Conservation (phyloP, 352 stramenopile species). For the Hyaloperonospora brassicae region DNA sequence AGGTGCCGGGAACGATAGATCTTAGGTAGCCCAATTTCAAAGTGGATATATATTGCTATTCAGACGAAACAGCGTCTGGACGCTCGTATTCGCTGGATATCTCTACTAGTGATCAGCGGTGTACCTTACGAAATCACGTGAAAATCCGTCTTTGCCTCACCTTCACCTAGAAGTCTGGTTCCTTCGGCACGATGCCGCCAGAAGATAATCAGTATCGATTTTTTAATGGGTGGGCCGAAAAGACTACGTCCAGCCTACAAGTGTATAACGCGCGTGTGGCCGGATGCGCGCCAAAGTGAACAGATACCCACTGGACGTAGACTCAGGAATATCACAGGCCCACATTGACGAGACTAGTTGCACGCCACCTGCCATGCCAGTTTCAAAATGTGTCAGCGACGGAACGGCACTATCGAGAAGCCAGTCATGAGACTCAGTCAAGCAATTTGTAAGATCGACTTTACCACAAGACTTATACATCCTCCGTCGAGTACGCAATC, state of each 20-base stretch:
- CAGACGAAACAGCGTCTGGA: not conserved
- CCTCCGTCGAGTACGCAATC: too few species aligned
- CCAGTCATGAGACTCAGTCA: not conserved
- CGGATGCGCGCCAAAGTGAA: not conserved
- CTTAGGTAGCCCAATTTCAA: not conserved
- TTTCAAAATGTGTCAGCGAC: not conserved
- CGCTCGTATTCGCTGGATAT: not conserved
- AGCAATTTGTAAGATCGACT: too few species aligned
- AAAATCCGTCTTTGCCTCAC: not conserved
- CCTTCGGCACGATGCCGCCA: too few species aligned
- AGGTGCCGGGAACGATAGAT: not conserved
- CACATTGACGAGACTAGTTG: not conserved
- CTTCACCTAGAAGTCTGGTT: not conserved
- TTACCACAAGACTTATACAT: too few species aligned
- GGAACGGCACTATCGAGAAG: not conserved
- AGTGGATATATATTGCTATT: not conserved
- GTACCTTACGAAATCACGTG: not conserved
- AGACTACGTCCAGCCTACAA: not conserved
- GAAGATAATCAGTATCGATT: not conserved
- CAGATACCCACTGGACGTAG: not conserved
- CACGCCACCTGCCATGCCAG: not conserved
- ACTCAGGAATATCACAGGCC: not conserved
- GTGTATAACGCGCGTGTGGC: not conserved
- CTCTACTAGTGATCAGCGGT: too few species aligned
- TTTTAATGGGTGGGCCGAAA: not conserved